phyloP scores from a whole-genome alignment of 345 rosid genomes.

The Heritiera fomes region DNA sequence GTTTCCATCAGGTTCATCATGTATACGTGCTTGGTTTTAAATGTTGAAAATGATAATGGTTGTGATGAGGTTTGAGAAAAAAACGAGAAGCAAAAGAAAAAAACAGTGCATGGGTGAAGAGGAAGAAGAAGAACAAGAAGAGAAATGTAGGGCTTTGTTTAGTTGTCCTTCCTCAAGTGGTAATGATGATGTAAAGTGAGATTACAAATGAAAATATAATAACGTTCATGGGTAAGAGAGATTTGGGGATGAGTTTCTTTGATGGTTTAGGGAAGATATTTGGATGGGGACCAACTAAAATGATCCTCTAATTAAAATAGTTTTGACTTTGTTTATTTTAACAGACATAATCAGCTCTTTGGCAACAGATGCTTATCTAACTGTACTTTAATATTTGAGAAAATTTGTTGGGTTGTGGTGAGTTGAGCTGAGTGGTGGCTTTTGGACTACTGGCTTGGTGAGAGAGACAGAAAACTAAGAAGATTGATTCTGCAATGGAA shows the following conservation, averaged over 20 bases:
- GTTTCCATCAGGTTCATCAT: neutral
- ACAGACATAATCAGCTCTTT: neutral
- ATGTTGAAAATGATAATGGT: neutral
- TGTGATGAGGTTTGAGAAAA: neutral
- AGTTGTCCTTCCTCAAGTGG: neutral
- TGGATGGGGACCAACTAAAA: neutral
- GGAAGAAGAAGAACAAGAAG: too few species aligned
- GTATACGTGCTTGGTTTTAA: neutral
- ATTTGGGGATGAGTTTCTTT: constrained; percentile 20
- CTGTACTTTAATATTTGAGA: constrained; percentile 1
- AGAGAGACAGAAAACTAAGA: neutral
- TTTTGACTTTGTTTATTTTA: neutral
- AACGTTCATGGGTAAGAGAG: constrained; percentile 14
- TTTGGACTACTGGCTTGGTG: neutral
- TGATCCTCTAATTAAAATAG: neutral
- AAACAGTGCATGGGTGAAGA: too few species aligned
- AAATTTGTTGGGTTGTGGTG: neutral
- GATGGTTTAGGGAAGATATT: neutral
- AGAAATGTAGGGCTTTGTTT: too few species aligned
- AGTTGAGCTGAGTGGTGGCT: neutral
- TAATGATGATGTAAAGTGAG: neutral
- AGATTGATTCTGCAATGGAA: neutral
- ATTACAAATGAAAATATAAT: neutral
- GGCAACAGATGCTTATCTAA: neutral
- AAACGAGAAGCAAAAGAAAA: too few species aligned